Evolutionary conservation across 306 rosid species (phyloP), one percentile per base, ranked within the genome.

Genomic region (Gastrolobium bilobum): DNA sequence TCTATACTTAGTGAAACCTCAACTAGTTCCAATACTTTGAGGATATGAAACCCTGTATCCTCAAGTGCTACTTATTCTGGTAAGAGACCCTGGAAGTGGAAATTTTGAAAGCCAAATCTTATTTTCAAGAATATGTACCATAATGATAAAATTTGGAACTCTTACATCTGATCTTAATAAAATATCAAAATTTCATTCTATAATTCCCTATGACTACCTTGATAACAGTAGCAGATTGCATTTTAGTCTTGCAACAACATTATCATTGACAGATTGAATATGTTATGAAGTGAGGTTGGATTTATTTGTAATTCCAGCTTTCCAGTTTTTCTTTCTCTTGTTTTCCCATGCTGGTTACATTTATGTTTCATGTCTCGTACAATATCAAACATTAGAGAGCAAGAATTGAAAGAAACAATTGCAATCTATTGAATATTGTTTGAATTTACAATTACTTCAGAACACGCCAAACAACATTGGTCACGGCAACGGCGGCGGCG

Each of bases 381-480:
- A 31, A n/a, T 40, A 39, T 76, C 44, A 26, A 33, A 43, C 26
- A 34, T 54, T 77, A 2, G 10, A 46, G 10, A 43, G 58, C 59
- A 33, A 72, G 58, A 66, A 65, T 10, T 26, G 11, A 56, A 43
- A 65, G 44, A 65, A 78, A 66, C 31, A 34, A 47, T 56, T 78
- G 20, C 15, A 65, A 73, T 67, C 66, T 79, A 7, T 58, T 42
- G 57, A 13, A 71, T 66, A 31, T 51, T 11, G 15, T 73, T 63
- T 83, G 71, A 50, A 64, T 44, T 71, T 37, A 5, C 68, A 10
- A 85, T 60, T 73, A 10, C 74, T 64, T 39, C 80, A 86, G 89
- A 74, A 10, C 84, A 11, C 87, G 89, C 50, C 89, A 83, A 76
- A 26, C 87, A 48, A 30, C 84, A 47, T 47, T 68, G n/a, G 87